Evolutionary conservation across 345 rosid genomes (phyloP).

Genomic region (Populus pruinosa): DNA sequence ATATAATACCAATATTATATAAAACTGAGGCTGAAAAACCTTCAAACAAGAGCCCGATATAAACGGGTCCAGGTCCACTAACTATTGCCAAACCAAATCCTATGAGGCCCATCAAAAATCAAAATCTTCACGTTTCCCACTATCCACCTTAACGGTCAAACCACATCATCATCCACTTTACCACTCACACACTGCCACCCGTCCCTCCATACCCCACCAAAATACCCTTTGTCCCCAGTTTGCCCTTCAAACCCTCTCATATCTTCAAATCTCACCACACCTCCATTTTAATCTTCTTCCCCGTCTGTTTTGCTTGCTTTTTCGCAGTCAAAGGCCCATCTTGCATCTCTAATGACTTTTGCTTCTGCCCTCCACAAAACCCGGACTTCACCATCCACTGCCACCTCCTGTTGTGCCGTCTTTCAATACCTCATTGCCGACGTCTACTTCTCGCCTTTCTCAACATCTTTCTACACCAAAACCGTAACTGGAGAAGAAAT

Average conservation of each 20-base stretch:
- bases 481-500: constrained; percentile 72
- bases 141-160: no score
- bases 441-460: constrained; percentile 53
- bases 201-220: neutral
- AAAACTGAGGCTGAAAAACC: no score
- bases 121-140: no score
- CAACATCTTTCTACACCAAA: constrained; percentile 69
- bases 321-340: neutral
- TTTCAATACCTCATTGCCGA: constrained; percentile 74
- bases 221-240: neutral
- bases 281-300: neutral
- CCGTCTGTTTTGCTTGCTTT: neutral
- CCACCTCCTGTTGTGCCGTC: constrained; percentile 6
- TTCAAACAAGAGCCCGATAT: neutral
- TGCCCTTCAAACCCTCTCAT: neutral
- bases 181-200: neutral
- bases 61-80: neutral
- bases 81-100: neutral
- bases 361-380: neutral
- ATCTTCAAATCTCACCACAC: neutral
- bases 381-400: neutral
- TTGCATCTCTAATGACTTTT: neutral
- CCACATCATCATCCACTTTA: neutral
- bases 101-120: neutral
- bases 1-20: no score